Evolutionary conservation across 805 yeast species (phyloP).

Genomic region (Schizosaccharomyces cryophilus): DNA sequence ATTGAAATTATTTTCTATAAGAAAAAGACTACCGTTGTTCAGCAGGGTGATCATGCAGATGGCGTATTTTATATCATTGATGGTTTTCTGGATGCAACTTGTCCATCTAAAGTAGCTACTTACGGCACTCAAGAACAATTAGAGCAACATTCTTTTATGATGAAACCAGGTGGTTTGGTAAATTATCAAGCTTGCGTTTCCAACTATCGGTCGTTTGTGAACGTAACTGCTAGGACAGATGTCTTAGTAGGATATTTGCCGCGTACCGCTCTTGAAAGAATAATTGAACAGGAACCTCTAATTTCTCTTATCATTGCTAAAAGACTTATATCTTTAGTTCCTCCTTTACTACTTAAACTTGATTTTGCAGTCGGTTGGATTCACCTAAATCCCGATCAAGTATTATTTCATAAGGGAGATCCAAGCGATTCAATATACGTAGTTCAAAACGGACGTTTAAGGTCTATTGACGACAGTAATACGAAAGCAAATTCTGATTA

Average conservation of each 20-base stretch:
- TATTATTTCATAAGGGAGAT: slow-evolving; percentile 58
- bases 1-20: slow-evolving; percentile 31
- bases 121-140: slow-evolving; percentile 1
- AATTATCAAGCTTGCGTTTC: slow-evolving; percentile 67
- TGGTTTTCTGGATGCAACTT: slow-evolving; percentile 46
- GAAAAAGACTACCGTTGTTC: slow-evolving; percentile 31
- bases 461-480: slow-evolving; percentile 23
- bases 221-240: slow-evolving; percentile 35
- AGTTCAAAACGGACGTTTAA: slow-evolving; percentile 65
- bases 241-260: slow-evolving; percentile 51
- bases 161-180: slow-evolving; percentile 57
- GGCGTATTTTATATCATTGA: slow-evolving; percentile 65
- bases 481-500: slow-evolving; percentile 11
- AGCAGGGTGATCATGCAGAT: slow-evolving; percentile 38
- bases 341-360: slow-evolving; percentile 41
- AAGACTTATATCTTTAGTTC: slow-evolving; percentile 38
- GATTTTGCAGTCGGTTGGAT: slow-evolving; percentile 93
- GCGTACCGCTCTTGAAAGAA: slow-evolving; percentile 31
- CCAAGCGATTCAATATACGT: slow-evolving; percentile 77
- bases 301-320: slow-evolving; percentile 59
- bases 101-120: slow-evolving; percentile 10
- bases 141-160: slow-evolving; percentile 21
- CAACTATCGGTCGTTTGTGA: slow-evolving; percentile 56
- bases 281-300: slow-evolving; percentile 54
- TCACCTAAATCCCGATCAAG: slow-evolving; percentile 65